Evolutionary conservation across 495 filamentous ascomycete genomes (phyloP), one percentile per base, ranked within the genome.

Genomic region (Podospora sp.): DNA sequence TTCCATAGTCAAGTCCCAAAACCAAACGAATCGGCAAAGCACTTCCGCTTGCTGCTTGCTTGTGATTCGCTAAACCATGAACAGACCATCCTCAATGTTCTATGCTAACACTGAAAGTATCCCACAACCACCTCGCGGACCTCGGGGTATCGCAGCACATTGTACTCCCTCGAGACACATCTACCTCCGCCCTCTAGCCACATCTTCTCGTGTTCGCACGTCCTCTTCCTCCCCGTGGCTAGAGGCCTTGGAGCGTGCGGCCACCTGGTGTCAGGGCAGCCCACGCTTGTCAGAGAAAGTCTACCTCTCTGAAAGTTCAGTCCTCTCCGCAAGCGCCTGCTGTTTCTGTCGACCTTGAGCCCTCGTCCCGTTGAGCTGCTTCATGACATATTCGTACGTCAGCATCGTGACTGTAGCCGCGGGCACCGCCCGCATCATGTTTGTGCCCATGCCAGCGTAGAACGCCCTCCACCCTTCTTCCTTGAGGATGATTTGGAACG

Each of bases 391-490:
- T 80, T 99, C 95, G 76, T 97, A 99, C 21, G 95, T 98, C 71
- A 99, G 85, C 87, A 99, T 93, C 7, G 95, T 98, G 40, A 96
- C 97, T 74, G 96, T 96, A 22, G 94, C 94, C 35, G 94, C 92
- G 24, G 95, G 95, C 21, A 99, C 89, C 18, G 95, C 96, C 60
- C 95, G 87, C 83, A 97, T 91, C 84, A 99, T 90, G 78, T 99
- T 99, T 36, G 94, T 97, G 40, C 95, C 96, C 86, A 99, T 96
- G 27, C 95, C 95, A 22, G 93, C 92, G 75, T 99, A 99, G 75
- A 99, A 97, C 7, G 93, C 96, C 59, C 90, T 84, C 93, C 96
- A 97, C 1, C 95, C 95, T 77, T 99, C 95, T 77, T 99, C 95
- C 24, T 82, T 80, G 36, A 96, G 76, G 56, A 99, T 97, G 2